Base-by-base conservation (phyloP, 768 basidiomycete species). In the Gautieria morchelliformis region DNA sequence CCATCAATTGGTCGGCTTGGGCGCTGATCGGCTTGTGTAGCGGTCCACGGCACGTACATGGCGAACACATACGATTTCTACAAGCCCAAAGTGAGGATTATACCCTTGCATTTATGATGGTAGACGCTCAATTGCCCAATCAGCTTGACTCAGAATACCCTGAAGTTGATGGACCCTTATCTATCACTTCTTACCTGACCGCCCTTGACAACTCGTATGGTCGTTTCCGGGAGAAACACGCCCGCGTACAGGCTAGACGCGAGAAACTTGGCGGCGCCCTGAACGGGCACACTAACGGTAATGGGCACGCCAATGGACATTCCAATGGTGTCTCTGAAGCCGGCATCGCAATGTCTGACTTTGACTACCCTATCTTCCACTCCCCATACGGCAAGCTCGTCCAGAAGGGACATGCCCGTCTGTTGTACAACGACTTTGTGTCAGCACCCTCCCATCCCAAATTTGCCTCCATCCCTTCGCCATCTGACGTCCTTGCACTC, bases 311-410 rank as follows among this genome's bases (percentile, higher is more conserved):
- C 44, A 74, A 76, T 60, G 70, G 65, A 24, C 61, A 67, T 11
- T 61, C 60, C 56, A 59, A 56, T 47, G 60, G 60, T 1, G 68
- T 67, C 22, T 71, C 74, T 12, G 67, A 68, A 39, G 63, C 74
- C 2, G 64, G 75, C 33, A 89, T 93, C 74, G 87, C 88, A 8
- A 78, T 91, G 47, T 84, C 87, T 52, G 80, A 84, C 63, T 80
- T 96, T 66, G 95, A 98, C 74, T 98, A 91, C 69, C 79, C 87
- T 62, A 83, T 94, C 64, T 94, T 98, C 84, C 96, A 99, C 78
- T 87, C 86, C 59, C 96, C 96, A 0, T 99, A 97, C 72, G 95
- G 96, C 75, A 99, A 99, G 76, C 89, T 96, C 69, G 94, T 96
- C 54, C 89, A 96, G 71, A 99, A 97, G 75, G 93, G 91, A 45